These are phyloP conservation scores for Auxenochlorella protothecoides DNA, from an alignment of 139 green algal genomes.

Conservation along the genomic window DNA sequence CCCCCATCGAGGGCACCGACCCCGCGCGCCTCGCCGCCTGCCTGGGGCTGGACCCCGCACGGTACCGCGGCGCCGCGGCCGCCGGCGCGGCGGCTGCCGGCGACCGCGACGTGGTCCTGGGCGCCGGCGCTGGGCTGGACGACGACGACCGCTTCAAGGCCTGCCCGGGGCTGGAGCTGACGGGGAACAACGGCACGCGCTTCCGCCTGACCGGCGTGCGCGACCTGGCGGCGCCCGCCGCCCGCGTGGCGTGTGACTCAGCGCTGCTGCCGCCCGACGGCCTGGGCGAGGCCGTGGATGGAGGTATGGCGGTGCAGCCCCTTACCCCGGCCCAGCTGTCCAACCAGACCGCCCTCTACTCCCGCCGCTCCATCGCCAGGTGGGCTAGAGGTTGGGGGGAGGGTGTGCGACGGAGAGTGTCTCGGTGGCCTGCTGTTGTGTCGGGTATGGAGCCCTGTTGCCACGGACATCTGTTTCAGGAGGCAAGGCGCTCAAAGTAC, in stretches of 20 bases:
- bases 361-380: slow-evolving; percentile 9
- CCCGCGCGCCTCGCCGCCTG: slow-evolving; percentile 76
- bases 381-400: slow-evolving; percentile 5
- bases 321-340: slow-evolving; percentile 43
- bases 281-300: slow-evolving; percentile 1
- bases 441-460: too few relatives aligned
- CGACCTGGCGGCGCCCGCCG: slow-evolving; percentile 16
- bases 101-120: slow-evolving; percentile 38
- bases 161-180: slow-evolving; percentile 47
- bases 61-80: slow-evolving; percentile 28
- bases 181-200: slow-evolving; percentile 19
- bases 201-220: slow-evolving; percentile 50
- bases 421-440: too few relatives aligned
- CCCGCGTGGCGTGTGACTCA: slow-evolving; percentile 10
- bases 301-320: not conserved
- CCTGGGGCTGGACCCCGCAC: slow-evolving; percentile 80
- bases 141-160: slow-evolving; percentile 42
- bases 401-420: not conserved
- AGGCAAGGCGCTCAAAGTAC: too few relatives aligned
- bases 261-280: slow-evolving; percentile 27
- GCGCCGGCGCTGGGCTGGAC: slow-evolving; percentile 40
- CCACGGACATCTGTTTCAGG: too few relatives aligned
- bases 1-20: slow-evolving; percentile 87
- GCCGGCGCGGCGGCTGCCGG: slow-evolving; percentile 11
- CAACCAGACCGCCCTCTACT: slow-evolving; percentile 59